Base-by-base conservation (phyloP, 1,139 yeast species). In the Wickerhamiella pararugosa region DNA sequence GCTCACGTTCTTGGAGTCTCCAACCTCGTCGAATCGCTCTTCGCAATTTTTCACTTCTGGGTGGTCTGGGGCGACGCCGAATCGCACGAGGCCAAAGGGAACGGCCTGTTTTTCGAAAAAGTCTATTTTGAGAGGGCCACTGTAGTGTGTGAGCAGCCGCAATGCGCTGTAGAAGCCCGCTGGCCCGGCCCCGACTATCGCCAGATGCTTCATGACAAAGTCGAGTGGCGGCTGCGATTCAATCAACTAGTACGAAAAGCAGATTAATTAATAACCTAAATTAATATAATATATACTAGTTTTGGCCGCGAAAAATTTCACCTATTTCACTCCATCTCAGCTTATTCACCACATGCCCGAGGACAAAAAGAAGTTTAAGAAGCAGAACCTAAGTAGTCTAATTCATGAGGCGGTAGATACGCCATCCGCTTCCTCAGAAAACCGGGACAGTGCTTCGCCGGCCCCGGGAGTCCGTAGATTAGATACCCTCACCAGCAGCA, bases 61-160 rank as follows among this genome's bases (percentile, higher is more conserved):
- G 59, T 90, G 98, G 61, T 90, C 99, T 1, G 99, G 99, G 0
- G 98, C 97, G n/a, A 90, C 97, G 1, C 99, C 99, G 56, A 75
- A 87, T 36, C 99, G 63, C 39, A 90, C 77, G 32, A 90, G 66
- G 0, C 99, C 99, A 62, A 72, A 90, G 0, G 98, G 98, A 2
- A 87, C 77, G 0, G 97, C 95, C 32, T 79, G 64, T 46, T 76
- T 69, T 54, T 90, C 99, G 64, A 77, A 86, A 49, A 73, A 59
- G 45, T 65, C 67, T 3, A 68, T 56, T 41, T 47, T 50, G 34
- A 49, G 57, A 45, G 49, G 51, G 7, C 65, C 61, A 9, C 64
- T 52, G 45, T 73, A 72, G 48, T 73, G 74, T 11, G 32, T n/a
- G 37, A 87, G 63, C 11, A 87, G 60, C 43, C 83, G 78, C 51